A percentile compares a stretch with the other conserved stretches of the same genome.
Conservation (phyloP, 768 basidiomycete species). For the Pisolithus albus region DNA sequence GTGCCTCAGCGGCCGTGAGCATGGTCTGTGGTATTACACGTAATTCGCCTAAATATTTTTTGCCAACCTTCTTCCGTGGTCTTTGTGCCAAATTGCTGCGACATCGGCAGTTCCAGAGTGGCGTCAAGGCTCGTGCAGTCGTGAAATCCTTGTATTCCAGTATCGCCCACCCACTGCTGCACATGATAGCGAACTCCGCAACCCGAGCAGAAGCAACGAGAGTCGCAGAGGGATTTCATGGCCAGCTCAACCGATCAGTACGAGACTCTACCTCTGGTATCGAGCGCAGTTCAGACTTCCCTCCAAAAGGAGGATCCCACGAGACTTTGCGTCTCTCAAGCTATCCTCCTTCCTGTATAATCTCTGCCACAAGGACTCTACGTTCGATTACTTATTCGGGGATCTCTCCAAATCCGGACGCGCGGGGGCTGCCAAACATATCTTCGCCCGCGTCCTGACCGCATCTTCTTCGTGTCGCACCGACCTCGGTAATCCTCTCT, state of each 20-base stretch:
- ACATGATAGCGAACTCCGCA: constrained; percentile 2
- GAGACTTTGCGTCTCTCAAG: constrained; percentile 8
- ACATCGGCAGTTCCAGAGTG: constrained; percentile 33
- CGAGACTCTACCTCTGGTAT: background rate
- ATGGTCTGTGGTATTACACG: constrained; percentile 36
- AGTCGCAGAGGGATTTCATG: background rate
- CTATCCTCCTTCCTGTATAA: constrained; percentile 13
- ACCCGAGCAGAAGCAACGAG: constrained; percentile 8
- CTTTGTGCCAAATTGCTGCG: constrained; percentile 34
- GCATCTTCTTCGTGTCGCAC: constrained; percentile 33
- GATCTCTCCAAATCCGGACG: constrained; percentile 30
- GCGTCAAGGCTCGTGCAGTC: constrained; percentile 26
- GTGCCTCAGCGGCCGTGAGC: constrained; percentile 30
- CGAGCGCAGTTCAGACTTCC: background rate
- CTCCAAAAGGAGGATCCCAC: background rate
- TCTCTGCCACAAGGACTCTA: constrained; percentile 1
- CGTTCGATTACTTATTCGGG: constrained; percentile 16
- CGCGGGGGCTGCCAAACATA: constrained; percentile 32
- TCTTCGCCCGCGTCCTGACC: constrained; percentile 28
- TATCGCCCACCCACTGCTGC: constrained; percentile 7
- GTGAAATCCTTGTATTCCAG: constrained; percentile 10
- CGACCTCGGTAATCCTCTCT: constrained; percentile 48
- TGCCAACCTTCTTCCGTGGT: constrained; percentile 31
- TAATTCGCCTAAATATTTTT: constrained; percentile 34
- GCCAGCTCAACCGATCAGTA: background rate